Base-by-base conservation (phyloP, 495 filamentous ascomycete species). In the Xylaria grammica region DNA sequence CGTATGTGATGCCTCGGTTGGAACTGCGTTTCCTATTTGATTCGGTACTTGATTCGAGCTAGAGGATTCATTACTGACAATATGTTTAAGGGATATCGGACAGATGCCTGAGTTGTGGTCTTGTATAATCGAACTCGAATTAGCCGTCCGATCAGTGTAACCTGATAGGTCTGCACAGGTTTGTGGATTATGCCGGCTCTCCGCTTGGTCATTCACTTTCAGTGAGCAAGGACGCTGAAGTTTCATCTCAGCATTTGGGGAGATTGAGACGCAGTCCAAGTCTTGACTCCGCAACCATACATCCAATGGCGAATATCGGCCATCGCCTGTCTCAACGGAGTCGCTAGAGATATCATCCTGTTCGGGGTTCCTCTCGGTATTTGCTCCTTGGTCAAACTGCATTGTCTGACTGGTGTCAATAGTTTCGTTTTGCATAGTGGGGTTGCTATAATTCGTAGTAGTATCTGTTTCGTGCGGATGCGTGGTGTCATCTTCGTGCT, bases 271-370 rank as follows among this genome's bases (percentile, higher is more conserved):
- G 26, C 74, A 73, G 27, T 69, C 71, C 22, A 78, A 60, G 19
- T 74, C 75, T 60, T 81, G 78, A 48, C 76, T 81, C 13, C 77
- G 59, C 36, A 81, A 61, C 78, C 78, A 81, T n/a, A 72, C 72
- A 30, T 74, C 68, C 44, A 81, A 45, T 29, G 77, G 76, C 0
- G 77, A 79, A 64, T 76, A 68, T 32, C 75, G 55, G 26, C 70
- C 48, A 36, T 56, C 60, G 15, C 36, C 32, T 51, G 52, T 65
- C 38, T 65, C 65, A n/a, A 55, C n/a, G 48, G 58, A 65, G 54
- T 24, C 63, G 54, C 29, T 69, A 40, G 22, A 67, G 59, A 17
- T 63, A 45, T 34, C 67, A 63, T 54, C 42, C 19, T 30, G 26
- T 64, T 55, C 22, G 26, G 22, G n/a, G 20, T 51, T 22, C 30